Base-by-base conservation (phyloP, 192 early-diverging fungal genomes). In the Dissophora ornata region DNA sequence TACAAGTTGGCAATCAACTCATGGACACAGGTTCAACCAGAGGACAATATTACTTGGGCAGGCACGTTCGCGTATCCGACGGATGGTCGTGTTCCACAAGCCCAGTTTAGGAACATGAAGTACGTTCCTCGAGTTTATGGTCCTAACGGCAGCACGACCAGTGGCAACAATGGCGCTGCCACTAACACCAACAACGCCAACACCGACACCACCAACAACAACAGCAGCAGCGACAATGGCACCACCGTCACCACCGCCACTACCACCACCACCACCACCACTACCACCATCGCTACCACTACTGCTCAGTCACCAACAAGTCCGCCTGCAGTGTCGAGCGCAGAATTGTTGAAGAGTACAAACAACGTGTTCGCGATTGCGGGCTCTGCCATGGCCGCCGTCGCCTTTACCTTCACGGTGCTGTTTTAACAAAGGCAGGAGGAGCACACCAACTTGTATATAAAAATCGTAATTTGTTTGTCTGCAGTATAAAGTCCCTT, bases 1-100 rank as follows among this genome's bases (percentile, higher is more conserved):
- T 75, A 75, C 51, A 75, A 66, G 29, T 34, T 75, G 51, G 71
- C 28, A 12, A 67, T 75, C 58, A 75, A 75, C 28, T 67, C 71
- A 5, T 74, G 71, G 71, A 49, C 62, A 0, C 71, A 74, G 48
- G 56, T 74, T 3, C 71, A 74, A 28, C 56, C 40, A 0, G 71
- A 74, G 50, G 21, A 54, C 22, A 66, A 60, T 1, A 49, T 74
- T 28, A 57, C 65, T 3, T 74, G 71, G 71, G 71, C 71, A 2
- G 71, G 71, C 3, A 66, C 36, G 28, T 74, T 75, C 51, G 28
- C 1, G 13, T 75, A 75, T 36, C 71, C 71, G 24, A 21, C 3
- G 10, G 57, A 67, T 42, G 71, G 63, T 13, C 1, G 6, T 3
- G 48, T 75, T 24, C 71, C 71, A 2, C 16, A 60, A 2, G 71